Conservation (phyloP, 805 yeast genomes). For the Ogataea zsoltii region DNA sequence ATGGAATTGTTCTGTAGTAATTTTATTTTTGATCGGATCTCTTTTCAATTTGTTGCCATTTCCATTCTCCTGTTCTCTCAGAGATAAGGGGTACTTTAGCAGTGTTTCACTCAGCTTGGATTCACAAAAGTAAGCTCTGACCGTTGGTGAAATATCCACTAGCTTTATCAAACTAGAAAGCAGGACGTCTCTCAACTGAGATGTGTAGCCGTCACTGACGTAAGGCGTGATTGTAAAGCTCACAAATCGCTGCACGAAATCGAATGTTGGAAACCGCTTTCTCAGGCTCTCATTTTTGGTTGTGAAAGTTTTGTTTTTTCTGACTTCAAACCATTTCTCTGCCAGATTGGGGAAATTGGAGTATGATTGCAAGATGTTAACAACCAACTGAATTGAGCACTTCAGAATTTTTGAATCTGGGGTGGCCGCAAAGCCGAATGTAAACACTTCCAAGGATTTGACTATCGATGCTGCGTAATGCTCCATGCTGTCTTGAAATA, state of each 20-base stretch:
- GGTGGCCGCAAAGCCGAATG: slow-evolving; percentile 11
- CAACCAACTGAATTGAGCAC: slow-evolving; percentile 16
- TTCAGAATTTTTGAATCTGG: slow-evolving; percentile 15
- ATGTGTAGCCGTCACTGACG: slow-evolving; percentile 7
- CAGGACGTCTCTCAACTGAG: slow-evolving; percentile 12
- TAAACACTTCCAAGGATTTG: slow-evolving; percentile 13
- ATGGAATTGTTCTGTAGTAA: slow-evolving; percentile 17
- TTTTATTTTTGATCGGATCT: slow-evolving; percentile 14
- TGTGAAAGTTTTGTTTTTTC: slow-evolving; percentile 7
- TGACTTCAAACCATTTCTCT: slow-evolving; percentile 21
- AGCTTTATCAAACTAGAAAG: slow-evolving; percentile 11
- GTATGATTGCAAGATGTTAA: slow-evolving; percentile 14
- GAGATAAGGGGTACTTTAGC: slow-evolving; percentile 16
- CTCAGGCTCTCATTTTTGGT: slow-evolving; percentile 4
- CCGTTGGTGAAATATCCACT: slow-evolving; percentile 9
- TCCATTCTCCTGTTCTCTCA: slow-evolving; percentile 11
- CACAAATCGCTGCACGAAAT: slow-evolving; percentile 16
- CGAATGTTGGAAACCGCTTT: slow-evolving; percentile 20
- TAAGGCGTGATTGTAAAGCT: slow-evolving; percentile 6
- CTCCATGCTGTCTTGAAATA: slow-evolving; percentile 17
- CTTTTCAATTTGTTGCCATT: slow-evolving; percentile 13
- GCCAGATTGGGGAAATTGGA: slow-evolving; percentile 14
- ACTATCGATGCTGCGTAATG: slow-evolving; percentile 7
- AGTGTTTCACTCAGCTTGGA: slow-evolving; percentile 17
- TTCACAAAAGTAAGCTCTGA: slow-evolving; percentile 12